phyloP scores from a whole-genome alignment of 441 rosid genomes.

The Macaranga tanarius region DNA sequence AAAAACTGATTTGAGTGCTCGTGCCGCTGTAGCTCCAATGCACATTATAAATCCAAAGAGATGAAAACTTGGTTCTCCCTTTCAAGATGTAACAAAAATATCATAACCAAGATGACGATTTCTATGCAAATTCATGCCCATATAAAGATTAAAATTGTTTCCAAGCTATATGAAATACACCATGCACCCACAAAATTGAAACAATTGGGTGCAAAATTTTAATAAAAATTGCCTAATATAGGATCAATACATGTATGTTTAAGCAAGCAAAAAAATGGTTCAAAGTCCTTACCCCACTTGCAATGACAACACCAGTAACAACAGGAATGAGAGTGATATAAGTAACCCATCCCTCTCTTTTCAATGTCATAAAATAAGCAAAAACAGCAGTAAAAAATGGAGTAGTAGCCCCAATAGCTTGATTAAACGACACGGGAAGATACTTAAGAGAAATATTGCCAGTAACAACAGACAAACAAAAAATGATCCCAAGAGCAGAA shows the following conservation, averaged over 20 bases:
- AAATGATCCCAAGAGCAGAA: slow-evolving; percentile 51
- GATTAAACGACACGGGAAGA: slow-evolving; percentile 67
- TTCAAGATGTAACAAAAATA: slow-evolving; percentile 15
- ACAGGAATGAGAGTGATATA: slow-evolving; percentile 59
- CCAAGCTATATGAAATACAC: too few relatives aligned
- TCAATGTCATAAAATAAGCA: slow-evolving; percentile 52
- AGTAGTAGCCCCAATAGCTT: slow-evolving; percentile 74
- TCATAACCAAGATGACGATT: background rate
- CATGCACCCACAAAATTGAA: too few relatives aligned
- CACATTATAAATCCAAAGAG: slow-evolving; percentile 69
- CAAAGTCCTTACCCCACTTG: slow-evolving; percentile 57
- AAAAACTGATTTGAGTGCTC: slow-evolving; percentile 70
- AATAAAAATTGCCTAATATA: too few relatives aligned
- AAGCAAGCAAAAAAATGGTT: too few relatives aligned
- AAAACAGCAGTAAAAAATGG: slow-evolving; percentile 76
- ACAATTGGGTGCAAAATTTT: too few relatives aligned
- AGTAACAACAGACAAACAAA: slow-evolving; percentile 63
- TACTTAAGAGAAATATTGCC: slow-evolving; percentile 59
- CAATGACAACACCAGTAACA: slow-evolving; percentile 63
- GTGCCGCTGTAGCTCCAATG: slow-evolving; percentile 64
- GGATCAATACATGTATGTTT: too few relatives aligned
- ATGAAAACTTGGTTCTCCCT: slow-evolving; percentile 81
- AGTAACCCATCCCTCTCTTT: slow-evolving; percentile 59
- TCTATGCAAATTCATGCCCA: background rate
- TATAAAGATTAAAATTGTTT: background rate